phyloP scores from a whole-genome alignment of 2,329 filamentous ascomycete species.

The Pseudopyricularia cyperi region DNA sequence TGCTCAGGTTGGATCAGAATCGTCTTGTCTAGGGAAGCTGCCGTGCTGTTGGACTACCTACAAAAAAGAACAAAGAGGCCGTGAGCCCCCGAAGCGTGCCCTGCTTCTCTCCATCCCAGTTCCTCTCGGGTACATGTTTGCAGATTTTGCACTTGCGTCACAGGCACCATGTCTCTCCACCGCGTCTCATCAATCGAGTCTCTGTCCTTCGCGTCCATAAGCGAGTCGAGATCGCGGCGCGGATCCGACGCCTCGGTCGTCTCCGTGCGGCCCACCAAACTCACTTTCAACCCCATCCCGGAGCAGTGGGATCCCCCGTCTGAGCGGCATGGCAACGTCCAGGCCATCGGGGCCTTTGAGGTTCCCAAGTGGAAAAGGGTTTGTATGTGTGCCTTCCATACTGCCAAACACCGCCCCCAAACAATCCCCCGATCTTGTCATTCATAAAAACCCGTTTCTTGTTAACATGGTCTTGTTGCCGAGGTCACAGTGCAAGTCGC shows the following conservation, averaged over 20 bases:
- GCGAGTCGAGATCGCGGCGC: constrained; percentile 23
- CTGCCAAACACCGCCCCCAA: no score
- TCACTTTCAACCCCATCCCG: constrained; percentile 42
- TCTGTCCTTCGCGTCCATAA: constrained; percentile 25
- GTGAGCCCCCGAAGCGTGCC: neutral
- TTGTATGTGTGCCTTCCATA: constrained; percentile 24
- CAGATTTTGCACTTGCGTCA: no score
- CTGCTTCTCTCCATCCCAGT: no score
- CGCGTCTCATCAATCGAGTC: constrained; percentile 40
- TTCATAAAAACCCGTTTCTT: no score
- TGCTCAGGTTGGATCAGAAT: neutral
- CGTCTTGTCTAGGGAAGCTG: neutral
- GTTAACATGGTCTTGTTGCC: no score
- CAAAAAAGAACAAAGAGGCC: neutral
- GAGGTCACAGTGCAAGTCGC: constrained; percentile 23
- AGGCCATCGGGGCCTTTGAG: constrained; percentile 38
- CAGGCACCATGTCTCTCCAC: constrained; percentile 33
- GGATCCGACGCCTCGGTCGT: constrained; percentile 29
- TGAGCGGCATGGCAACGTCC: constrained; percentile 24
- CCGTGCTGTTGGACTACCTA: neutral
- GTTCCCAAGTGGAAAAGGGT: constrained; percentile 40
- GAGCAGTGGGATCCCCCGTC: constrained; percentile 34
- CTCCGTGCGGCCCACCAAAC: constrained; percentile 32
- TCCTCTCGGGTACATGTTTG: no score
- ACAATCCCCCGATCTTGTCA: no score